phyloP scores from a whole-genome alignment of 2,329 filamentous ascomycete species.

The Fusarium heterosporum region DNA sequence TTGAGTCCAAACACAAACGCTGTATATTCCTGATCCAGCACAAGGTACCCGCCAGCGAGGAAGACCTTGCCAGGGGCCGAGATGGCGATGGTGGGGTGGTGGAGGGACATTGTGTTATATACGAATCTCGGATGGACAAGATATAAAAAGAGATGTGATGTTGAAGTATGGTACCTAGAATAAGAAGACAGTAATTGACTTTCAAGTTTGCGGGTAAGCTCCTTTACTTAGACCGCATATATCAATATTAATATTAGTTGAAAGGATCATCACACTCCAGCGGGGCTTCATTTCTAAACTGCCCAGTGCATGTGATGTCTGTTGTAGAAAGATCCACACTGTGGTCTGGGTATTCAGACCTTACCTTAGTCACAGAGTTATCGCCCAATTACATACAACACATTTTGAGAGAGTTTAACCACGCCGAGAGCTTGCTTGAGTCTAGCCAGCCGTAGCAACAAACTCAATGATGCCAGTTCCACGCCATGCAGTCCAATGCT shows the following conservation, averaged over 20 bases:
- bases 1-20: conserved; percentile 77
- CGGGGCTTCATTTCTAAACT: conserved; percentile 39
- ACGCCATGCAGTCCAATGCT: conserved; percentile 12
- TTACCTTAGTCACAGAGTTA: not conserved
- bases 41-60: conserved; percentile 92
- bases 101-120: conserved; percentile 34
- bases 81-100: conserved; percentile 66
- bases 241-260: conserved; percentile 4
- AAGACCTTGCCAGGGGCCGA: conserved; percentile 98
- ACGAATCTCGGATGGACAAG: not conserved
- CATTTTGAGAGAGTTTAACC: conserved; percentile 10
- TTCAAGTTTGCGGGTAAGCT: conserved; percentile 25
- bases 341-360: conserved; percentile 13
- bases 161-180: not conserved
- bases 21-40: conserved; percentile 88
- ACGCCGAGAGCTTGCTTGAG: not conserved
- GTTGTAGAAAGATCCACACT: conserved; percentile 17
- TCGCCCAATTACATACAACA: conserved; percentile 22
- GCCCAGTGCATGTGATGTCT: conserved; percentile 33
- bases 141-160: not conserved
- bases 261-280: conserved; percentile 40
- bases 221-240: conserved; percentile 30
- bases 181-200: conserved; percentile 1
- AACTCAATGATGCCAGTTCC: conserved; percentile 29
- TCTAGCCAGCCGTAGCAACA: not conserved